These are phyloP conservation scores for Diaporthe vaccinii DNA, from an alignment of 2,329 filamentous ascomycete genomes.

Conservation along the genomic window DNA sequence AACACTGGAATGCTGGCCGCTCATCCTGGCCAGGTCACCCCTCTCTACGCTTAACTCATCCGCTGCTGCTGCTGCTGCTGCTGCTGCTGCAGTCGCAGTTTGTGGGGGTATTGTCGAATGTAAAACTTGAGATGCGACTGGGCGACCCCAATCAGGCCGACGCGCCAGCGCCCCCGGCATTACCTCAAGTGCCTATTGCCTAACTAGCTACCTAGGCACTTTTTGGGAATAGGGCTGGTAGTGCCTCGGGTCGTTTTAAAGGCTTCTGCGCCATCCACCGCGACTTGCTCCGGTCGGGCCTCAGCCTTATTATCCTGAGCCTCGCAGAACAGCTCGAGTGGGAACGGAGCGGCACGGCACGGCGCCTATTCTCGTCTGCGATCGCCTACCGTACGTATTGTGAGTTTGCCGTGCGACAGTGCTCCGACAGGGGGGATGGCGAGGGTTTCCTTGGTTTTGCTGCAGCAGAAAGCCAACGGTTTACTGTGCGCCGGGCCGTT, in stretches of 20 bases:
- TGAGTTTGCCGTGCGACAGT: conserved; percentile 13
- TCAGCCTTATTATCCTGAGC: conserved; percentile 14
- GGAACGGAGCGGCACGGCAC: conserved; percentile 13
- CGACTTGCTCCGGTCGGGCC: conserved; percentile 3
- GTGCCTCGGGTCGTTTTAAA: too few relatives aligned
- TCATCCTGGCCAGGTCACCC: not conserved
- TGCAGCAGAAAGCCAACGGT: conserved; percentile 2
- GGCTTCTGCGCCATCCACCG: conserved; percentile 11
- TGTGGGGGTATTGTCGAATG: not conserved
- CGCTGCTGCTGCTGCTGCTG: not conserved
- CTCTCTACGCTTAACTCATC: not conserved
- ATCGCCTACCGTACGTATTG: not conserved
- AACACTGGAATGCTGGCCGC: not conserved
- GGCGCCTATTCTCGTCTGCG: conserved; percentile 1
- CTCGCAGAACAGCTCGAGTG: not conserved
- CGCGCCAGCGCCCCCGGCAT: conserved; percentile 5
- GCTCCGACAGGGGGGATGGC: not conserved
- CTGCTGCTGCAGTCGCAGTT: conserved; percentile 8
- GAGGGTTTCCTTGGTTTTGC: not conserved
- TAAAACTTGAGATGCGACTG: conserved; percentile 23
- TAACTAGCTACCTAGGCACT: not conserved
- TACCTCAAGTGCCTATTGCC: not conserved
- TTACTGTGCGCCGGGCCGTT: not conserved
- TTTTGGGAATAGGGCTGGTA: not conserved
- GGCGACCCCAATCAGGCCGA: conserved; percentile 5